These are phyloP conservation scores for Pleoardoris graminearum DNA, from an alignment of 2,329 filamentous ascomycete species.

Conservation along the genomic window DNA sequence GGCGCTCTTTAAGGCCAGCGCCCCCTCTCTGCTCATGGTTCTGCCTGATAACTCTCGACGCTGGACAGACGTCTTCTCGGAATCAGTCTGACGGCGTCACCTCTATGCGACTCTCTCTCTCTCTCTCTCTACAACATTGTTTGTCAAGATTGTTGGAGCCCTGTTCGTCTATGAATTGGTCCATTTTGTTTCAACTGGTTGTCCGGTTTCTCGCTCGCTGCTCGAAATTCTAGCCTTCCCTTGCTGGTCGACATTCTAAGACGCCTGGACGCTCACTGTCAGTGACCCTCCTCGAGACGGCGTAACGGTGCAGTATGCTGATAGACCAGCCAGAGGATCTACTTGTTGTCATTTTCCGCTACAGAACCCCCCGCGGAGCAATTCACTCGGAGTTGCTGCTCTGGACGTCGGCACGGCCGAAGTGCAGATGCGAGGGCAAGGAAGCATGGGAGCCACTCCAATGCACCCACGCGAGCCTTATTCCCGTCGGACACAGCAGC, in stretches of 20 bases:
- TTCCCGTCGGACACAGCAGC: neutral
- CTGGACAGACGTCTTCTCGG: neutral
- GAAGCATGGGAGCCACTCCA: conserved; percentile 2
- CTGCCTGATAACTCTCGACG: neutral
- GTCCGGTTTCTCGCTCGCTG: neutral
- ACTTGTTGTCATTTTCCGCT: neutral
- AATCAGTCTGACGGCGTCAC: neutral
- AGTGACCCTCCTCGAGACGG: neutral
- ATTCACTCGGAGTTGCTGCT: too few species aligned
- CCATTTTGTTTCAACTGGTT: neutral
- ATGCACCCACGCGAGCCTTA: neutral
- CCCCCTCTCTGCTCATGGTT: conserved; percentile 1
- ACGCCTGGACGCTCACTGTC: neutral
- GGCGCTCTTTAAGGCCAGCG: conserved; percentile 4
- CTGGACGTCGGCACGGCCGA: neutral
- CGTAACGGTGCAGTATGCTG: neutral
- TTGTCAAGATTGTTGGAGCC: too few species aligned
- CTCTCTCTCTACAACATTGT: neutral
- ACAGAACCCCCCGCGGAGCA: neutral
- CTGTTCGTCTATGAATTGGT: too few species aligned
- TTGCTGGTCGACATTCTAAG: too few species aligned
- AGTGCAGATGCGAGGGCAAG: conserved; percentile 10
- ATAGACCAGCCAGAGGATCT: neutral
- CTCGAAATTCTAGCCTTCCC: neutral
- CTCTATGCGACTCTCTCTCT: neutral